Evolutionary conservation across 2,329 filamentous ascomycete genomes (phyloP).

Genomic region (Arachnopeziza araneosa): DNA sequence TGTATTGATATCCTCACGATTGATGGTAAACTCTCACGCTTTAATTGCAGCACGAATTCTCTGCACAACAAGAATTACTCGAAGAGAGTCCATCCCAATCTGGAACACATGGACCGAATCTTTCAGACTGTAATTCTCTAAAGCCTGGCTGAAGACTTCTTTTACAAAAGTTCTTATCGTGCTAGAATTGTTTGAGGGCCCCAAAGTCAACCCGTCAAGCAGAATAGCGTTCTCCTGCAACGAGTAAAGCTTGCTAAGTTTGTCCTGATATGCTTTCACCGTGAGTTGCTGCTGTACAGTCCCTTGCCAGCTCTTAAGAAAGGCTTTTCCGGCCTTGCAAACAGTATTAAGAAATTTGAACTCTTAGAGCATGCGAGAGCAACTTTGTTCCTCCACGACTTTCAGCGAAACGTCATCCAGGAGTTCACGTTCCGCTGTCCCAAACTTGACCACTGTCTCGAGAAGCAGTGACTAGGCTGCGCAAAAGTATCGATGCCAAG

Average conservation of each 20-base stretch:
- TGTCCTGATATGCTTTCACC: constrained; percentile 27
- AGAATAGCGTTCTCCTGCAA: not conserved
- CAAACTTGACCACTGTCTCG: constrained; percentile 3
- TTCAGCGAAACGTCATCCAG: constrained; percentile 30
- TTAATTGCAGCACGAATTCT: not conserved
- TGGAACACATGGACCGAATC: not conserved
- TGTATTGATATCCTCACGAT: not conserved
- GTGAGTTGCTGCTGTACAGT: constrained; percentile 32
- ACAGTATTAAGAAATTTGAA: constrained; percentile 27
- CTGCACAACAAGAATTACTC: not conserved
- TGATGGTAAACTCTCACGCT: not conserved
- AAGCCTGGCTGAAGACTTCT: not conserved
- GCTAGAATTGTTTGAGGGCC: not conserved
- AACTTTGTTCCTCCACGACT: constrained; percentile 27
- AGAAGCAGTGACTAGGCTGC: constrained; percentile 12
- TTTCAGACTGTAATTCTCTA: not conserved
- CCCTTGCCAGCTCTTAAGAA: constrained; percentile 33
- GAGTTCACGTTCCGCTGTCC: constrained; percentile 1
- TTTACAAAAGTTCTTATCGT: not conserved
- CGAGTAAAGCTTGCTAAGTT: constrained; percentile 32
- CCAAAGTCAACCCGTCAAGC: not conserved
- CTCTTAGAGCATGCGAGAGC: constrained; percentile 27
- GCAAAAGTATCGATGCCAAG: too few species aligned
- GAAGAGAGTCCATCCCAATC: not conserved
- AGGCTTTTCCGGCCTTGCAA: constrained; percentile 30